Evolutionary conservation across 140 eudicot genomes (phyloP).

Genomic region (Oenanthe javanica): DNA sequence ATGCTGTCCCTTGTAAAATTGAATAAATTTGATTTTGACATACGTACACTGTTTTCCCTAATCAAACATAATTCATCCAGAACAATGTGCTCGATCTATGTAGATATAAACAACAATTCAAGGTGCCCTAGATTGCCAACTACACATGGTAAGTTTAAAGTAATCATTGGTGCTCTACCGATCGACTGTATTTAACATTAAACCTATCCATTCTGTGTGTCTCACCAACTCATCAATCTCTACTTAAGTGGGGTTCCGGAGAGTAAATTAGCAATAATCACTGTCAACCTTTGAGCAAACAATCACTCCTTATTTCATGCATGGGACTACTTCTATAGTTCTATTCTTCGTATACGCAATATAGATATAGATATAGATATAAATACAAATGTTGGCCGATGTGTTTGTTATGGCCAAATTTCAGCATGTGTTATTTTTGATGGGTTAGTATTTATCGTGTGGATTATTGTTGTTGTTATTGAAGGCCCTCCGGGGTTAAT

Average conservation of each 20-base stretch:
- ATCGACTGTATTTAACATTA: background rate
- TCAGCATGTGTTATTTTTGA: no score
- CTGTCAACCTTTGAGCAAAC: background rate
- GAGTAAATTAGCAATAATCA: background rate
- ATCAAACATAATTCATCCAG: background rate
- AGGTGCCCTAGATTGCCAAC: background rate
- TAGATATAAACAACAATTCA: background rate
- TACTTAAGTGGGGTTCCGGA: background rate
- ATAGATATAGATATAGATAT: no score
- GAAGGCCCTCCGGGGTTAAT: no score
- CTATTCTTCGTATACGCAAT: background rate
- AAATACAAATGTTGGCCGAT: no score
- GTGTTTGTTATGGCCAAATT: no score
- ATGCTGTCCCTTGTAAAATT: constrained; percentile 8
- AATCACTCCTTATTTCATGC: background rate
- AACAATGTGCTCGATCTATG: no score
- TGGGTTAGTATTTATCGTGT: no score
- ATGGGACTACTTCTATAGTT: background rate
- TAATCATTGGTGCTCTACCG: background rate
- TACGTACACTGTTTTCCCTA: background rate
- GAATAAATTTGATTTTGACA: background rate
- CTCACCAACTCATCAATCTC: constrained; percentile 2
- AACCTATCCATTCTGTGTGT: background rate
- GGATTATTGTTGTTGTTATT: no score
- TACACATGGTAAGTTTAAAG: no score